Percentiles rank a stretch among this genome's conserved stretches.
Evolutionary conservation across 495 filamentous ascomycete species (phyloP).

Genomic region (Tuber borchii): DNA sequence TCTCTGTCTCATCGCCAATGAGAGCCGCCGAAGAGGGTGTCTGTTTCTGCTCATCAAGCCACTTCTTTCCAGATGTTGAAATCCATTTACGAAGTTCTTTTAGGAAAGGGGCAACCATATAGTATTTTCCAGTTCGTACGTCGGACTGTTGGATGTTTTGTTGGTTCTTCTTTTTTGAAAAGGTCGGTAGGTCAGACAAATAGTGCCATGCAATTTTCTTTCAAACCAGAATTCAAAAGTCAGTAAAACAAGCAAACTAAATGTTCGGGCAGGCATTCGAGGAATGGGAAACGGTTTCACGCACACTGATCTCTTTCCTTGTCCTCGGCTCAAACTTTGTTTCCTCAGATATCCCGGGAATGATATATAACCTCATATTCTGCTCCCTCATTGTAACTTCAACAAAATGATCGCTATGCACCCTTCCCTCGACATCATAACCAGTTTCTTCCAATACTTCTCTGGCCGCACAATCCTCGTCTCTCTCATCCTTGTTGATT

Average conservation of each 20-base stretch:
- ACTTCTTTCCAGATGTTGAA: slow-evolving; percentile 63
- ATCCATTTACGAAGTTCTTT: slow-evolving; percentile 86
- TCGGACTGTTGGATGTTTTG: slow-evolving; percentile 49
- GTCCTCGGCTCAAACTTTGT: slow-evolving; percentile 82
- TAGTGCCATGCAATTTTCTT: slow-evolving; percentile 82
- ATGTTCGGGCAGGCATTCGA: background rate
- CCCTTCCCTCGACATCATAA: slow-evolving; percentile 72
- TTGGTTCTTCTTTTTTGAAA: slow-evolving; percentile 60
- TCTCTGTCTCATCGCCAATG: slow-evolving; percentile 36
- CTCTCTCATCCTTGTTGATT: slow-evolving; percentile 92
- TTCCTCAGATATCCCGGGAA: slow-evolving; percentile 76
- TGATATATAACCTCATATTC: slow-evolving; percentile 83
- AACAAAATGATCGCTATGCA: slow-evolving; percentile 62
- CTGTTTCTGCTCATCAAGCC: slow-evolving; percentile 47
- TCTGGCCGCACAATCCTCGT: slow-evolving; percentile 82
- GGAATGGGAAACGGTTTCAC: slow-evolving; percentile 24
- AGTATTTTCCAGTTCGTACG: slow-evolving; percentile 74
- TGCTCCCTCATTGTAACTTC: slow-evolving; percentile 86
- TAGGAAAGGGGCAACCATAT: slow-evolving; percentile 95
- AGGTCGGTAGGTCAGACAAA: slow-evolving; percentile 76
- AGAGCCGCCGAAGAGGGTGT: slow-evolving; percentile 20
- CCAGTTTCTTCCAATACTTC: slow-evolving; percentile 97
- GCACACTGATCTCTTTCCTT: slow-evolving; percentile 81
- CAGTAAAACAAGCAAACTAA: slow-evolving; percentile 17
- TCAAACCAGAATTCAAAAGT: background rate